Base-by-base conservation (phyloP, 192 early-diverging fungal genomes). In the Coemansia javaensis region DNA sequence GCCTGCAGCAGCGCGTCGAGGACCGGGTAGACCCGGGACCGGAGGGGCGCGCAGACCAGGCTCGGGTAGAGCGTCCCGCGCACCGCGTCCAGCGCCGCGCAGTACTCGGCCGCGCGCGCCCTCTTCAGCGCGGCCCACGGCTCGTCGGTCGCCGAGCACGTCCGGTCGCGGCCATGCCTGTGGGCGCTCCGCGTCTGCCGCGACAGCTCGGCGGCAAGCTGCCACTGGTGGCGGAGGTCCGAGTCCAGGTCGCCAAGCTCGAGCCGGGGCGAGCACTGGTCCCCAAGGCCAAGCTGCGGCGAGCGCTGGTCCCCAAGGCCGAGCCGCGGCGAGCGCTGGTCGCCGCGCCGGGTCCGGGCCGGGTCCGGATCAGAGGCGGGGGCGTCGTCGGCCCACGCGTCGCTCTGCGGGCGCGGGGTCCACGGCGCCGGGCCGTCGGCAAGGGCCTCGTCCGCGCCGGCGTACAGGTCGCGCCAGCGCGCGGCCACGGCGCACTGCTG, bases 391-490 rank as follows among this genome's bases (percentile, higher is more conserved):
- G n/a, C n/a, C n/a, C n/a, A n/a, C n/a, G n/a, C n/a, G n/a, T n/a
- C n/a, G n/a, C n/a, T n/a, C n/a, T n/a, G n/a, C n/a, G n/a, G n/a
- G n/a, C n/a, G n/a, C n/a, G n/a, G n/a, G n/a, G n/a, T n/a, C n/a
- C n/a, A n/a, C n/a, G n/a, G n/a, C n/a, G n/a, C n/a, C n/a, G n/a
- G n/a, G n/a, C n/a, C n/a, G n/a, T n/a, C n/a, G n/a, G n/a, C n/a
- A n/a, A n/a, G 17, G 18, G 16, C 30, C 17, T 13, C 5, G 28
- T 32, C n/a, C 20, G 20, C 24, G 11, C 25, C 21, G 49, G 48
- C 18, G 34, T 72, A 72, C 32, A 72, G 41, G 11, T 72, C 69
- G 12, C 36, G 44, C 69, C 69, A 72, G 38, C 69, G 69, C 27
- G 56, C 56, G 14, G 48, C 62, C 8, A 72, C 44, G 8, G 57